Evolutionary conservation across 129 eudicot species (phyloP).

Genomic region (Daucus carota): DNA sequence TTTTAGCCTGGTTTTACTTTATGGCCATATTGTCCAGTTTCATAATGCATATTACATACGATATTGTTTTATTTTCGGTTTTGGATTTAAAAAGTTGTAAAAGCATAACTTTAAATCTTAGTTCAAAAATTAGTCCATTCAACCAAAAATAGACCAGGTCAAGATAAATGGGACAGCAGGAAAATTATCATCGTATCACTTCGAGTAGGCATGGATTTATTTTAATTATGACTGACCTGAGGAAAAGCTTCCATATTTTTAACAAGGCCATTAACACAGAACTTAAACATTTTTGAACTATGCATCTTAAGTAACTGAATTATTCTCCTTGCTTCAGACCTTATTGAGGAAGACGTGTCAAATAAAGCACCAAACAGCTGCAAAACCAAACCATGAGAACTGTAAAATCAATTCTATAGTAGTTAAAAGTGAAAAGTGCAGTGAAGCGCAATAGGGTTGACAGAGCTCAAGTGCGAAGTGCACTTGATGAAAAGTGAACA

Average conservation of each 20-base stretch:
- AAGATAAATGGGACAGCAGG: background rate
- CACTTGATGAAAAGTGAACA: background rate
- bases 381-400: constrained; percentile 16
- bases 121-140: background rate
- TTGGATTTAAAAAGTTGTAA: too few species aligned
- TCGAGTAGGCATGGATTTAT: background rate
- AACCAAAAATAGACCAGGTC: background rate
- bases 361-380: constrained; percentile 63
- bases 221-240: constrained; percentile 34
- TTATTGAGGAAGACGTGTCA: constrained; percentile 49
- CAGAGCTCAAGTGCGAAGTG: background rate
- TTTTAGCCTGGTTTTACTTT: background rate
- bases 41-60: background rate
- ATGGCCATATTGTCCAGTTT: background rate
- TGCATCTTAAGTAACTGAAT: constrained; percentile 43
- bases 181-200: background rate
- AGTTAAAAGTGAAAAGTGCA: background rate
- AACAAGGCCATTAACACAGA: constrained; percentile 39
- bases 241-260: constrained; percentile 53
- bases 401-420: background rate
- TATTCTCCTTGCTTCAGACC: constrained; percentile 58
- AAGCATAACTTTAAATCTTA: background rate
- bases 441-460: background rate
- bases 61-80: too few species aligned
- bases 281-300: constrained; percentile 38